These are phyloP conservation scores for Bolboschoenus planiculmis DNA, from an alignment of 176 grass and related monocot genomes.

Conservation along the genomic window DNA sequence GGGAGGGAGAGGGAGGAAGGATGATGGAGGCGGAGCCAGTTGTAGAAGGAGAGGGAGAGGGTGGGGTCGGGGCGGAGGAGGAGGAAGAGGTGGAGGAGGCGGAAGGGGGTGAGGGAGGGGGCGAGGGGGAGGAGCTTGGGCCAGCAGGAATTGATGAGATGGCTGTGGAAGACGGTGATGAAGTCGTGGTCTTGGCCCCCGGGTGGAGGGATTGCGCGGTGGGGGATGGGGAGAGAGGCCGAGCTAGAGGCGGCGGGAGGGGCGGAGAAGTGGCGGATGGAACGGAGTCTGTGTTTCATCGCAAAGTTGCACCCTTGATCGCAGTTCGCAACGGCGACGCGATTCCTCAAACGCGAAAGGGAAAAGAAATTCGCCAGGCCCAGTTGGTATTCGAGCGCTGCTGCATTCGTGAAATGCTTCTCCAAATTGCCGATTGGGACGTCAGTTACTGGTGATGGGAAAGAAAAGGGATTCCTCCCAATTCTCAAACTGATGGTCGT, in stretches of 20 bases:
- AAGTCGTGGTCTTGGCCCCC: conserved; percentile 56
- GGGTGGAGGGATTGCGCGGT: conserved; percentile 46
- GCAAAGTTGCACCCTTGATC: no score
- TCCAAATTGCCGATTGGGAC: no score
- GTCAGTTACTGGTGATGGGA: no score
- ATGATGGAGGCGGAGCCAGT: background rate
- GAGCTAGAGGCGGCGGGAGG: background rate
- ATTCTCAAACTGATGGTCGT: no score
- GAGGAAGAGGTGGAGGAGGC: conserved; percentile 21
- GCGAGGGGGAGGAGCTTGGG: conserved; percentile 13
- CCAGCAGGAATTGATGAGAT: conserved; percentile 35
- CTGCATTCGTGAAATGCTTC: no score
- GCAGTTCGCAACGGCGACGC: no score
- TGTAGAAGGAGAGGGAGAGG: conserved; percentile 14
- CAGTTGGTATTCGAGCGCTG: no score
- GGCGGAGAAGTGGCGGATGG: conserved; percentile 10
- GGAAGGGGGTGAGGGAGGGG: conserved; percentile 14
- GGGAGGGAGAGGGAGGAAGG: conserved; percentile 12
- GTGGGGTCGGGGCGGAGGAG: conserved; percentile 16
- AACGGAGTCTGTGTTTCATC: background rate
- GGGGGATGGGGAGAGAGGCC: conserved; percentile 49
- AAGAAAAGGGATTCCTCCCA: no score
- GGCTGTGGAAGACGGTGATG: conserved; percentile 38
- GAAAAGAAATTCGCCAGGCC: no score
- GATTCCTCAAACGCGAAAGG: no score